phyloP scores from a whole-genome alignment of 2,329 filamentous ascomycete genomes.

The Neofusicoccum ribis region DNA sequence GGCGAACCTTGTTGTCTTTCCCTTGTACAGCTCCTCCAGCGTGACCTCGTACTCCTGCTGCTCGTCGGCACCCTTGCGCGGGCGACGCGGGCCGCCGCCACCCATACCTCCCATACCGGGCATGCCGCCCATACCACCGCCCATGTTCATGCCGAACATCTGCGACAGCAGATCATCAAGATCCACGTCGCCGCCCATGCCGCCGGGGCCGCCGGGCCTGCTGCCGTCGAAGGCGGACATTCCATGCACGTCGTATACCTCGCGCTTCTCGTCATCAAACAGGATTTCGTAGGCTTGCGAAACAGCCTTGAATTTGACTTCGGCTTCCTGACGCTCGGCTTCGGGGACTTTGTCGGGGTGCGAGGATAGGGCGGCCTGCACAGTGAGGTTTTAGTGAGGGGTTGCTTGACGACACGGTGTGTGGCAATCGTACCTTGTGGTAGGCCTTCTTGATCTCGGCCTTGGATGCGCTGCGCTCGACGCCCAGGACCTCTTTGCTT shows the following conservation, averaged over 20 bases:
- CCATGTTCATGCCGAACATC: conserved; percentile 77
- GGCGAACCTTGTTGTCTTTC: conserved; percentile 95
- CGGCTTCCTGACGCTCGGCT: conserved; percentile 78
- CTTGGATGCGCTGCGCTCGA: conserved; percentile 70
- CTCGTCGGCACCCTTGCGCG: conserved; percentile 76
- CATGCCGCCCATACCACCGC: conserved; percentile 58
- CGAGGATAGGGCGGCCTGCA: conserved; percentile 77
- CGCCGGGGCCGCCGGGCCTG: conserved; percentile 61
- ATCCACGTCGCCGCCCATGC: conserved; percentile 68
- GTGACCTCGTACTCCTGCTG: conserved; percentile 89
- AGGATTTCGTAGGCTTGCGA: conserved; percentile 98
- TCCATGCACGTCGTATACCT: conserved; percentile 89
- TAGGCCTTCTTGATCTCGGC: conserved; percentile 94
- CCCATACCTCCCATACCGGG: conserved; percentile 52
- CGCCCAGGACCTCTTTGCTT: conserved; percentile 70
- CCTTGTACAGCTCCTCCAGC: conserved; percentile 95
- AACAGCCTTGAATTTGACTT: conserved; percentile 88
- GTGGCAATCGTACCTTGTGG: conserved; percentile 68
- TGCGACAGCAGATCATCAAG: conserved; percentile 90
- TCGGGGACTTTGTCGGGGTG: conserved; percentile 96
- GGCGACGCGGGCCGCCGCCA: conserved; percentile 51
- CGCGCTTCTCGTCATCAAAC: conserved; percentile 88
- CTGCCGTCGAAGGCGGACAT: conserved; percentile 92
- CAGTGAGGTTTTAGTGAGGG: conserved; percentile 18
- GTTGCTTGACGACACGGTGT: no score